Base-by-base conservation (phyloP, 805 yeast genomes). In the Starmera quercuum region DNA sequence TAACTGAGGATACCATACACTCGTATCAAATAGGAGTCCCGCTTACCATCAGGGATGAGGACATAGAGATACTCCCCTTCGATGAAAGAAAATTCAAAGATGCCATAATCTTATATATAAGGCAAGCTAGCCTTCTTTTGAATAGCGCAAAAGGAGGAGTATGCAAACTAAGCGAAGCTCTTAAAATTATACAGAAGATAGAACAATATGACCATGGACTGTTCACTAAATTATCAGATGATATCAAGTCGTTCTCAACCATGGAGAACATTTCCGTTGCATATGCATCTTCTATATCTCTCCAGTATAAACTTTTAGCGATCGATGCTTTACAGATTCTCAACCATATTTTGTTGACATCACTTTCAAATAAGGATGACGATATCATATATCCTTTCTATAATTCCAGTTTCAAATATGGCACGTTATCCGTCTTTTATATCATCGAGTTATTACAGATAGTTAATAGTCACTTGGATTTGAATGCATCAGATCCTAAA, bases 11-110 rank as follows among this genome's bases (percentile, higher is more conserved):
- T 32, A 35, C 47, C 1, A 22, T 33, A 10, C 2, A 41, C 5
- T 41, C 54, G 0, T 33, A 49, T 16, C 19, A 35, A 6, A 20
- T 43, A 18, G 56, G 56, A 7, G 16, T 46, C 4, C 56, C 54
- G 3, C 20, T 47, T 29, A 22, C 43, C 2, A 38, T 51, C 12
- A 45, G 37, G 11, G 51, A 48, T 9, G 37, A 41, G 1, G 37
- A 26, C 16, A 26, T 44, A 8, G 31, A 40, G 21, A 29, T 33
- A 4, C 17, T 21, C 1, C 12, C 34, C 9, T 15, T 36, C 3
- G 22, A 28, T 18, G 5, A 27, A 7, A 30, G 34, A 3, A 7
- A 26, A 3, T n/a, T 30, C 3, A 14, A 32, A 11, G 34, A 37
- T 9, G 34, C 34, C 8, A 20, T 45, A n/a, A 27, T 30, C 12